Evolutionary conservation across 2,329 filamentous ascomycete genomes (phyloP), one percentile per base, ranked within the genome.

Genomic region (Sporothrix brasiliensis): DNA sequence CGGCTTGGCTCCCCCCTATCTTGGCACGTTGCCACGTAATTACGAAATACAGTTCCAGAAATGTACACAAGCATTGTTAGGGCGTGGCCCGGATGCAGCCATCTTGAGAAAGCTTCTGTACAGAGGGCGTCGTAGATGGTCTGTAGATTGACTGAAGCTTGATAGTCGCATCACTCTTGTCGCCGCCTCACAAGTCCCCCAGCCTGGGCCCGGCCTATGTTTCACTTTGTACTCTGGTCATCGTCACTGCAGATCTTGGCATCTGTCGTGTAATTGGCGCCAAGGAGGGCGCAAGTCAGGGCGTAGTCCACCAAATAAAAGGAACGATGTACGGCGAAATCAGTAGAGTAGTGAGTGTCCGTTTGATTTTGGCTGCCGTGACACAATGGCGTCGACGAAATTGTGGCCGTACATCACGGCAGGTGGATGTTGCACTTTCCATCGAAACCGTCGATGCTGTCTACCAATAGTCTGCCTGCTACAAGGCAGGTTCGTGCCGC

Each of bases 181-280:
- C 30, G 30, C 54, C 30, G 54, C 54, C 27, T 58, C 54, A 58
- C 27, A n/a, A n/a, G 10, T 11, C 4, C 30, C 14, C 13, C 19
- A 10, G 52, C 14, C 58, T 27, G n/a, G 58, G 7, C 58, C 39
- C 44, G 58, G 10, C 21, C 21, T 16, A 58, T 24, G 52, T 68
- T 11, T 61, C 44, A 24, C 24, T 60, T 2, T 47, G 54, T n/a
- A 27, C 21, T 47, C 21, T 24, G 34, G 16, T 14, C 50, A 27
- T 27, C 21, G 47, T 41, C 61, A 52, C 69, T 24, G 19, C 69
- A 70, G 69, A 53, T n/a, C 69, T 70, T 67, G 69, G 69, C 69
- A 70, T 52, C 65, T 70, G 69, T 47, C 44, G 69, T 70, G 69
- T 24, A 30, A 24, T 52, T 44, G 53, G 63, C 61, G 63, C 69